Evolutionary conservation across 495 filamentous ascomycete genomes (phyloP), one percentile per base, ranked within the genome.

Genomic region (Tuber brumale): DNA sequence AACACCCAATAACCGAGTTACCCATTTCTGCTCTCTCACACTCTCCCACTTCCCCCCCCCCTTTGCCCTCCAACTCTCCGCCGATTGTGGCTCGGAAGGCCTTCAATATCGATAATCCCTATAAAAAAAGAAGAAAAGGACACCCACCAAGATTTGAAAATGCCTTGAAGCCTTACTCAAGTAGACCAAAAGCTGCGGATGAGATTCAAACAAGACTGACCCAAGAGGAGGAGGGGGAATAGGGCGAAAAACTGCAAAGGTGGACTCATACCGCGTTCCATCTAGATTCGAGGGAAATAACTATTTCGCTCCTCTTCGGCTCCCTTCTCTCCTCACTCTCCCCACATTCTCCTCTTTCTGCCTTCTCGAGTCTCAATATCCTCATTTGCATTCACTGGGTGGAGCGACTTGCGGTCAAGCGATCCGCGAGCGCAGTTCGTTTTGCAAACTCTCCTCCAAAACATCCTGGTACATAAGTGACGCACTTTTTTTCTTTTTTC

Each of bases 281-380:
- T 66, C 57, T 31, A 66, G n/a, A 66, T 66, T 66, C 57, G 57
- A 66, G 57, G 57, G 57, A 66, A 66, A 66, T 66, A 66, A 66
- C 57, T 31, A 31, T 66, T 66, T 66, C 57, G 27, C 57, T 66
- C 27, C 57, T 66, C 57, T 31, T 66, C 51, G n/a, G n/a, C n/a
- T 4, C 27, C 51, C n/a, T 61, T n/a, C n/a, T 61, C 51, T 57
- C 48, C 48, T 31, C 51, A 23, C 23, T 51, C 48, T 23, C 48
- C 48, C 23, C 48, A 51, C 48, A 51, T 31, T 31, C n/a, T 61
- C 57, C 57, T 66, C 57, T 66, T 66, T 66, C 12, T 66, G 57
- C 57, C 57, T 31, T 31, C n/a, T 66, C 51, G 7, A 27, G n/a
- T 27, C 27, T 5, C 57, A 66, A 66, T 31, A 66, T 66, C 57